A percentile compares a stretch with the other conserved stretches of the same genome.
Conservation (phyloP, 208 protist genomes). For the Porcisia deanei region DNA sequence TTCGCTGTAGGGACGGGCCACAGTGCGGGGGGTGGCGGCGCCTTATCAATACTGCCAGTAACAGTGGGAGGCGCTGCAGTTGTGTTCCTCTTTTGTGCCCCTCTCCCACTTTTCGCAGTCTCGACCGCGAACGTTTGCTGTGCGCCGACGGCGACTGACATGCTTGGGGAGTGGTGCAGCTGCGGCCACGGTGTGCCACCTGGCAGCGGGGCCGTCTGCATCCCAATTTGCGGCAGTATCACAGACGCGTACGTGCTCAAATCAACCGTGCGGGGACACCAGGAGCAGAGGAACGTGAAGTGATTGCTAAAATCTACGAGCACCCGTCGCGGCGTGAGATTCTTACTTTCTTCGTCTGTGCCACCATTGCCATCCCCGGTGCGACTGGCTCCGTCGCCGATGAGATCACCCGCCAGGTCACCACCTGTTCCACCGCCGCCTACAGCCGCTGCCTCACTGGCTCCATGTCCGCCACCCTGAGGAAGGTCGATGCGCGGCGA, state of each 20-base stretch:
- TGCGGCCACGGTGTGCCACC: slow-evolving; percentile 25
- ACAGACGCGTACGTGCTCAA: slow-evolving; percentile 21
- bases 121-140: neutral
- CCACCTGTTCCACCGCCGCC: neutral
- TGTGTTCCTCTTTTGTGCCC: neutral
- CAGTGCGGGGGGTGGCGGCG: neutral
- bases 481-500: neutral
- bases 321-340: slow-evolving; percentile 20
- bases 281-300: slow-evolving; percentile 25
- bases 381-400: neutral
- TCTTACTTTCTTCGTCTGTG: neutral
- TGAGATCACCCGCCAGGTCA: neutral
- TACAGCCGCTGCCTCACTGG: neutral
- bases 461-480: neutral
- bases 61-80: neutral
- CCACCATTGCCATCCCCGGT: neutral
- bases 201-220: slow-evolving; percentile 23
- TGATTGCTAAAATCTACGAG: slow-evolving; percentile 35
- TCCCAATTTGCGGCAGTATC: slow-evolving; percentile 22
- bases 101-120: neutral
- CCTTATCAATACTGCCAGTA: neutral
- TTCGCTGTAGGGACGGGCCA: slow-evolving; percentile 14
- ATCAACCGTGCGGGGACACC: slow-evolving; percentile 27
- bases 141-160: slow-evolving; percentile 4
- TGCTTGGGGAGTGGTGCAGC: slow-evolving; percentile 26